Percentiles rank a stretch among this genome's conserved stretches.
Evolutionary conservation across 139 green algal genomes (phyloP).

Genomic region (Volvox reticuliferus): DNA sequence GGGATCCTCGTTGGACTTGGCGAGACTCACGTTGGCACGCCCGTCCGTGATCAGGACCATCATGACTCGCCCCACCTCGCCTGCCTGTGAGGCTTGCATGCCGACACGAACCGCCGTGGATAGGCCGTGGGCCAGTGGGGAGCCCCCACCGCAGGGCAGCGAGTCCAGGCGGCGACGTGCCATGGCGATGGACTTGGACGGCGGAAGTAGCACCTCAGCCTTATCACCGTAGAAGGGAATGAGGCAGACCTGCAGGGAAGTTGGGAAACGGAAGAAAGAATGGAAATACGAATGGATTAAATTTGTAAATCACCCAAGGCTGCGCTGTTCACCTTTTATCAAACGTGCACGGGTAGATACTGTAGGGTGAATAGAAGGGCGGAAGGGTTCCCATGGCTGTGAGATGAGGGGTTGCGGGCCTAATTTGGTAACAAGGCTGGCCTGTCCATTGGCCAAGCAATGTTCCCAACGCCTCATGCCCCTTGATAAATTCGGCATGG

Average conservation of each 20-base stretch:
- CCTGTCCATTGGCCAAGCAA: too few species aligned
- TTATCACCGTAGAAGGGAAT: slow-evolving; percentile 99
- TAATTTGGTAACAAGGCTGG: too few species aligned
- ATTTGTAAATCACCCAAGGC: too few species aligned
- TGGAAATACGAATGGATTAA: too few species aligned
- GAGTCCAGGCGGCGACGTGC: slow-evolving; percentile 93
- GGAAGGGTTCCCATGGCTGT: too few species aligned
- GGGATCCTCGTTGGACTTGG: slow-evolving; percentile 93
- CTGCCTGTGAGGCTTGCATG: slow-evolving; percentile 75
- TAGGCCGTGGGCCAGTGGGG: slow-evolving; percentile 96
- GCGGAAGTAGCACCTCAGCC: slow-evolving; percentile 97
- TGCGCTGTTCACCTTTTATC: too few species aligned
- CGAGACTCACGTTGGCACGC: slow-evolving; percentile 94
- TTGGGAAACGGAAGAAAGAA: neutral
- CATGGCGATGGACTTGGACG: slow-evolving; percentile 98
- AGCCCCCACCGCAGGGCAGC: slow-evolving; percentile 97
- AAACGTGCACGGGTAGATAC: too few species aligned
- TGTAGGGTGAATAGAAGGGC: too few species aligned
- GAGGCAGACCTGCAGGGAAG: slow-evolving; percentile 84
- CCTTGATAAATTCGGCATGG: too few species aligned
- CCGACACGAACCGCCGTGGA: slow-evolving; percentile 82
- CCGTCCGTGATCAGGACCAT: slow-evolving; percentile 98
- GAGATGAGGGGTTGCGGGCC: too few species aligned
- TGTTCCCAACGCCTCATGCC: too few species aligned
- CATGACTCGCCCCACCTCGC: slow-evolving; percentile 96